Evolutionary conservation across 176 grass and related monocot genomes (phyloP), one percentile per base, ranked within the genome.

Genomic region (Neostapfia colusana): DNA sequence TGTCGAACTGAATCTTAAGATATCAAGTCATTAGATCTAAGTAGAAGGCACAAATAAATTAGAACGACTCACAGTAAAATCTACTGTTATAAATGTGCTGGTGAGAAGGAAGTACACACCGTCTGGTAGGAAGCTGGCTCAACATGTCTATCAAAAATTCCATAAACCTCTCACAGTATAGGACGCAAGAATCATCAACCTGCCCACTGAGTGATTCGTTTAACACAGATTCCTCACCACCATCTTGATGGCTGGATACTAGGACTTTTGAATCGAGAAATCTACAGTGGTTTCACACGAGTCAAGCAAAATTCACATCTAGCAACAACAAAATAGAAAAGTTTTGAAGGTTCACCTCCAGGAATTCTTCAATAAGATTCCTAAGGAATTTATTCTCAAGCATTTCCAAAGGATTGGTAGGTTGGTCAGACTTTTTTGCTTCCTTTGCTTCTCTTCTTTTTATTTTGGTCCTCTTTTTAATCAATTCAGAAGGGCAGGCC

Each of bases 131-230:
- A 60, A 99, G 87, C 83, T 99, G 95, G 82, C 95, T 99, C 89
- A 99, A 78, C 70, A 99, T 86, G 91, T 99, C 95, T 69, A 99
- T 99, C 83, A 99, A 58, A 83, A 99, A 99, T 79, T 99, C 95
- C 89, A 95, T 95, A 84, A 99, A 99, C 75, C 95, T 90, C 81
- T 99, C 95, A 20, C 95, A 99, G 25, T 99, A 99, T 82, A 99
- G 75, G 38, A 99, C 85, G 57, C 91, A 92, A 58, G 89, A 99
- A 75, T 99, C 89, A 15, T 99, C 87, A 44, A 95, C 61, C 50
- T 85, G 85, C 60, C 87, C 89, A 63, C 64, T 62, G 55, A 87
- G 67, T 40, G 87, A 86, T 66, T 85, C 80, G 18, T 66, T 85
- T 34, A 83, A 18, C 13, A 73, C 34, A 62, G 71, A 77, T 82